Percentiles rank a stretch among this genome's conserved stretches.
phyloP scores from a whole-genome alignment of 305 asterid species.

The Ajuga reptans region DNA sequence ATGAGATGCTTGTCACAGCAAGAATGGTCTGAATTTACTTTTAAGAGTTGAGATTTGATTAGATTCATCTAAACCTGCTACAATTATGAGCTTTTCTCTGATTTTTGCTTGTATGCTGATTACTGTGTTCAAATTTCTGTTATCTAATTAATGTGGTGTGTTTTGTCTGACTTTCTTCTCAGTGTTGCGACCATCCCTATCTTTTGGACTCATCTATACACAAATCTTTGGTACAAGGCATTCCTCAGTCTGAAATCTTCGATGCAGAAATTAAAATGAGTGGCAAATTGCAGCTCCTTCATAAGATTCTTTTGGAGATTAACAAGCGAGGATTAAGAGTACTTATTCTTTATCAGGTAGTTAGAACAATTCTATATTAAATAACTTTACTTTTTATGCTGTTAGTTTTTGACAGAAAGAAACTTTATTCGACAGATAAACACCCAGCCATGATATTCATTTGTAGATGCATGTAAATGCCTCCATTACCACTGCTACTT shows the following conservation, averaged over 20 bases:
- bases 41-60: constrained; percentile 1
- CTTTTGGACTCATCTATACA: constrained; percentile 43
- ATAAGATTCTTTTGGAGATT: constrained; percentile 43
- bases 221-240: constrained; percentile 31
- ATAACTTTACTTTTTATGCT: not conserved
- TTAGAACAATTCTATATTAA: not conserved
- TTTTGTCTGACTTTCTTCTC: constrained; percentile 15
- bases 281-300: constrained; percentile 53
- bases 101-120: not conserved
- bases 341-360: constrained; percentile 56
- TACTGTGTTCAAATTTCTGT: not conserved
- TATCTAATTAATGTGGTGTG: constrained; percentile 10
- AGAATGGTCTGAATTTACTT: constrained; percentile 40
- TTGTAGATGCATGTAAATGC: constrained; percentile 1
- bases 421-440: constrained; percentile 6
- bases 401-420: not conserved
- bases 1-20: constrained; percentile 34
- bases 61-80: constrained; percentile 6
- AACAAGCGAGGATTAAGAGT: constrained; percentile 44
- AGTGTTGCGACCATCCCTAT: constrained; percentile 74
- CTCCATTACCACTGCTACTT: not conserved
- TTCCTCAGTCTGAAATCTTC: constrained; percentile 32
- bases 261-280: constrained; percentile 51
- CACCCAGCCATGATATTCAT: not conserved
- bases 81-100: not conserved